phyloP scores from a whole-genome alignment of 2,329 filamentous ascomycete species.

The Phyllosticta paracitricarpa region DNA sequence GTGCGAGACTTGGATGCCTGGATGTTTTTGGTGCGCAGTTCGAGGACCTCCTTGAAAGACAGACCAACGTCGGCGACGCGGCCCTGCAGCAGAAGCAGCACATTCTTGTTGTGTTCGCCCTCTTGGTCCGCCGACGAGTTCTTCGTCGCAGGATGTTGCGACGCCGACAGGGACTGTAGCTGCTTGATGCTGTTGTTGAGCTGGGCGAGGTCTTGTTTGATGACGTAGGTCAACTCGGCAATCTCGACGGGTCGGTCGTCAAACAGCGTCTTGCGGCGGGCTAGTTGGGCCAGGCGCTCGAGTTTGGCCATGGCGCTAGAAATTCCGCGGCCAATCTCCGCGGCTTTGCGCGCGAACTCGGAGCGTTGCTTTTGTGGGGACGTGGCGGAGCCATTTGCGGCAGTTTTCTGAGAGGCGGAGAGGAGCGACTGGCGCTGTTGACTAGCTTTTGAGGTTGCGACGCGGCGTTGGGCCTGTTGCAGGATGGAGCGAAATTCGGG shows the following conservation, averaged over 20 bases:
- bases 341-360: constrained; percentile 86
- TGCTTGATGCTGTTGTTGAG: constrained; percentile 79
- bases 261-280: constrained; percentile 93
- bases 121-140: constrained; percentile 54
- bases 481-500: constrained; percentile 91
- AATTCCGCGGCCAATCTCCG: constrained; percentile 86
- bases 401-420: constrained; percentile 53
- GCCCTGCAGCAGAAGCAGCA: constrained; percentile 81
- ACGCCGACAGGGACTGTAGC: constrained; percentile 66
- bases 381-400: constrained; percentile 44
- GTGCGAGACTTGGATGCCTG: constrained; percentile 86
- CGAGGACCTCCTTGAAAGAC: constrained; percentile 95
- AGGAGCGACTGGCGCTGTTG: constrained; percentile 74
- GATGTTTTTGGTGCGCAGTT: constrained; percentile 95
- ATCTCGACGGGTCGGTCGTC: constrained; percentile 96
- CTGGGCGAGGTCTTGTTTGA: constrained; percentile 88
- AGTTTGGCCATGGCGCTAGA: constrained; percentile 88
- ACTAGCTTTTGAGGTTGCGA: constrained; percentile 64
- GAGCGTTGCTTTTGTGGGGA: constrained; percentile 46
- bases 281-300: constrained; percentile 84
- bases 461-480: constrained; percentile 69
- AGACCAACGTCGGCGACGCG: constrained; percentile 86
- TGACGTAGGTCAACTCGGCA: constrained; percentile 91
- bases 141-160: constrained; percentile 54
- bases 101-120: constrained; percentile 96